Conservation (phyloP, 2,329 filamentous ascomycete species). For the Botrytis deweyae region DNA sequence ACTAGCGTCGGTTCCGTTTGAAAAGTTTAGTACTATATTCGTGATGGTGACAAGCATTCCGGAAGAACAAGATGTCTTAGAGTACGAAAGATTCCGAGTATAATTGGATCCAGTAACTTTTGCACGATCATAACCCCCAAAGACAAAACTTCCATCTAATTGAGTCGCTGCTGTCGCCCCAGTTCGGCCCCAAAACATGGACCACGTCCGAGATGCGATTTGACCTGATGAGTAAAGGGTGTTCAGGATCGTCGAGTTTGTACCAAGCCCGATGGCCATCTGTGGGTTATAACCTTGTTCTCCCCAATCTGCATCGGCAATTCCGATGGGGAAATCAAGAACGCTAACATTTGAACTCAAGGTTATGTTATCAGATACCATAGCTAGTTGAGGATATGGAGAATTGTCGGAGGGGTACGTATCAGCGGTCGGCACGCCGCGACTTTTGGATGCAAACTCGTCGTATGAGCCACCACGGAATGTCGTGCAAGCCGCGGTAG, state of each 20-base stretch:
- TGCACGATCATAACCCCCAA: slow-evolving; percentile 17
- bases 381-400: not conserved
- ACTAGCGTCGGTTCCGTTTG: slow-evolving; percentile 15
- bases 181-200: slow-evolving; percentile 15
- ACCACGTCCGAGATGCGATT: slow-evolving; percentile 17
- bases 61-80: not conserved
- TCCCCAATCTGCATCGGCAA: slow-evolving; percentile 11
- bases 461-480: slow-evolving; percentile 6
- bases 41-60: slow-evolving; percentile 17
- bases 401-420: not conserved
- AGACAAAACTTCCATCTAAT: not conserved
- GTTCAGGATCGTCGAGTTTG: slow-evolving; percentile 10
- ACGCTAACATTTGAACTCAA: slow-evolving; percentile 10
- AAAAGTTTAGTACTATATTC: slow-evolving; percentile 17
- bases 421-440: not conserved
- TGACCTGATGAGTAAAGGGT: slow-evolving; percentile 1
- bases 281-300: slow-evolving; percentile 18
- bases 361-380: not conserved
- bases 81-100: not conserved
- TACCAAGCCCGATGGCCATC: slow-evolving; percentile 16
- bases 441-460: slow-evolving; percentile 7
- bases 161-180: slow-evolving; percentile 4
- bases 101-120: slow-evolving; percentile 11
- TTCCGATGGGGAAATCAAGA: not conserved
- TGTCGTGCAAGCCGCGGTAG: slow-evolving; percentile 7